These are phyloP conservation scores for Penstemon newberryi DNA, from an alignment of 257 asterid genomes.

Conservation along the genomic window DNA sequence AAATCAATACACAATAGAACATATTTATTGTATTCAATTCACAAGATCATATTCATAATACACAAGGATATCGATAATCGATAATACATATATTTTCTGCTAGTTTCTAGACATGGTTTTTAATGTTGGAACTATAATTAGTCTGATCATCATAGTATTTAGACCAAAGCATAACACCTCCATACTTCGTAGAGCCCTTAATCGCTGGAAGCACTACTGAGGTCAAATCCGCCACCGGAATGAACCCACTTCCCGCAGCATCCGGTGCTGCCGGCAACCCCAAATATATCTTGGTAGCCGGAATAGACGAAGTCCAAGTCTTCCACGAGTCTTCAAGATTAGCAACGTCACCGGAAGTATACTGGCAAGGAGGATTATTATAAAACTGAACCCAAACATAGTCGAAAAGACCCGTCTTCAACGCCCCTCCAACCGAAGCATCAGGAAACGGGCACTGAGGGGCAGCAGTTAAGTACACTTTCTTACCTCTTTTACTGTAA, in stretches of 20 bases:
- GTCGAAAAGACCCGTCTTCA: conserved; percentile 58
- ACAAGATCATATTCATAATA: not conserved
- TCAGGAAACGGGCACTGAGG: conserved; percentile 73
- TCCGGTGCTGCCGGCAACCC: conserved; percentile 61
- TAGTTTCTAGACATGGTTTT: conserved; percentile 40
- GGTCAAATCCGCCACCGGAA: conserved; percentile 44
- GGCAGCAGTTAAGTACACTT: conserved; percentile 53
- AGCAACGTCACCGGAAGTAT: conserved; percentile 26
- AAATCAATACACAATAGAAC: not conserved
- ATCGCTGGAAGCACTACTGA: conserved; percentile 52
- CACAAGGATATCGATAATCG: conserved; percentile 6
- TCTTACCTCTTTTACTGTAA: conserved; percentile 43
- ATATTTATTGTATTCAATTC: conserved; percentile 1
- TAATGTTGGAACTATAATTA: conserved; percentile 58
- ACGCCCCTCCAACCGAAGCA: conserved; percentile 49
- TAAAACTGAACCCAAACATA: conserved; percentile 66
- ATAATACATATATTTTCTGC: not conserved
- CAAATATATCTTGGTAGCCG: conserved; percentile 47
- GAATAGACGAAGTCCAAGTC: conserved; percentile 48
- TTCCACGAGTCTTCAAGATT: conserved; percentile 45
- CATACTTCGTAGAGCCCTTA: conserved; percentile 56
- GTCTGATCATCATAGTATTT: conserved; percentile 53
- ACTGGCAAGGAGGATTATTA: conserved; percentile 61
- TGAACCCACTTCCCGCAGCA: conserved; percentile 63
- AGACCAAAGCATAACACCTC: conserved; percentile 71